Evolutionary conservation across 306 rosid genomes (phyloP), one percentile per base, ranked within the genome.

Genomic region (Luffa aegyptiaca): DNA sequence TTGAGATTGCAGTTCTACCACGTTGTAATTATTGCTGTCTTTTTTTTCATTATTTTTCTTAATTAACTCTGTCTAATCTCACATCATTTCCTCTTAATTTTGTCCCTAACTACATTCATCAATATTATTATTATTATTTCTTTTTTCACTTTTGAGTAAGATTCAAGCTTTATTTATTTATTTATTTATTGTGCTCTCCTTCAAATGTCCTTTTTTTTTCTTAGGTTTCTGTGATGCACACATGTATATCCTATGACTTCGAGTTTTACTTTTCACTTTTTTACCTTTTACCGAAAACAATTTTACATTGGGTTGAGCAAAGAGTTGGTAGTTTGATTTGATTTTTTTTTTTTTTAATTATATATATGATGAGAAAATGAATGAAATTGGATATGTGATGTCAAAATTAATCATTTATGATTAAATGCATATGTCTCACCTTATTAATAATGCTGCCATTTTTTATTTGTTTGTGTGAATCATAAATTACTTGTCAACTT

Each of bases 61-160:
- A 46, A 73, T 73, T 73, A 48, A 31, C 11, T 48, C 77, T 31
- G 8, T 73, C 77, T 73, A 73, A 73, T 73, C 77, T 49, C 59
- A 45, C 39, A 71, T 71, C 76, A 71, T 71, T 71, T 71, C 41
- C 55, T 71, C 55, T 26, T 71, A 71, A 21, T 71, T 71, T 69
- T 69, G 75, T 69, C 75, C 53, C 75, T 9, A 69, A 65, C 48
- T 37, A 16, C 5, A 18, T n/a, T 69, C 75, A 69, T 45, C 1
- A 42, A n/a, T 12, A 31, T 35, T 42, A 0, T 37, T 65, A 13
- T 63, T 59, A 2, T 7, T 17, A 36, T 65, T 65, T 37, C 33
- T 35, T 2, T 62, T 36, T 62, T n/a, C 2, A 45, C 39, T 46
- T 71, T 71, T 26, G 57, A 71, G 76, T 71, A 49, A 49, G 44